These are phyloP conservation scores for Cyberlindnera maclurae DNA, from an alignment of 805 yeast species.

Conservation along the genomic window DNA sequence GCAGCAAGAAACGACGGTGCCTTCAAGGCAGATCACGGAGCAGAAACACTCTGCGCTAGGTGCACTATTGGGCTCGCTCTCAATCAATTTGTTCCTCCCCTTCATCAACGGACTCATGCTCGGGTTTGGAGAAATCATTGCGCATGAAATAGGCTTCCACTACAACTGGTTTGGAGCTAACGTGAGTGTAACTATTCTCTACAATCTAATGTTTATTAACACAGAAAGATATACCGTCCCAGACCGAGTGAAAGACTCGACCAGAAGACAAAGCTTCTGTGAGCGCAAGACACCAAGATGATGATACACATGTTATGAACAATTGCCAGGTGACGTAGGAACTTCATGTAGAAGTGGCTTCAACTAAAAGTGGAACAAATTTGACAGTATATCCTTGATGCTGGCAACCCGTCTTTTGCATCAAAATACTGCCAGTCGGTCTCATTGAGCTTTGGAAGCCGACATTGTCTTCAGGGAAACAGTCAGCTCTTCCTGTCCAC, in stretches of 20 bases:
- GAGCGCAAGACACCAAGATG: background rate
- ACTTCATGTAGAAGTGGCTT: too few species aligned
- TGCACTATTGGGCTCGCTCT: constrained; percentile 26
- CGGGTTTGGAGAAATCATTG: constrained; percentile 92
- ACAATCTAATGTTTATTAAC: constrained; percentile 5
- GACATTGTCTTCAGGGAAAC: too few species aligned
- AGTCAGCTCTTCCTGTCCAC: constrained; percentile 26
- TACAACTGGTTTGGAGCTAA: constrained; percentile 71
- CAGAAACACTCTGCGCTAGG: constrained; percentile 1
- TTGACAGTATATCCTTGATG: too few species aligned
- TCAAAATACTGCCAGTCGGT: too few species aligned
- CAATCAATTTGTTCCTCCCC: constrained; percentile 76
- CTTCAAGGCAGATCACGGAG: background rate
- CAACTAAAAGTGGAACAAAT: too few species aligned
- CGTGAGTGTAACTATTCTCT: constrained; percentile 28
- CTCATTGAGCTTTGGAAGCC: too few species aligned
- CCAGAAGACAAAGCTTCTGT: constrained; percentile 13
- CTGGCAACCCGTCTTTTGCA: too few species aligned
- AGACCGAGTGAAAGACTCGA: constrained; percentile 17
- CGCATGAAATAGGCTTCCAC: constrained; percentile 83
- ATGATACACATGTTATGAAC: too few species aligned
- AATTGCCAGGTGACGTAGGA: too few species aligned
- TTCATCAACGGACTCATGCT: constrained; percentile 91
- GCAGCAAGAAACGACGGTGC: background rate
- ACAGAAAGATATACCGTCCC: constrained; percentile 26